Evolutionary conservation across 2,329 filamentous ascomycete species (phyloP).

Genomic region (Verticillium albo-atrum): DNA sequence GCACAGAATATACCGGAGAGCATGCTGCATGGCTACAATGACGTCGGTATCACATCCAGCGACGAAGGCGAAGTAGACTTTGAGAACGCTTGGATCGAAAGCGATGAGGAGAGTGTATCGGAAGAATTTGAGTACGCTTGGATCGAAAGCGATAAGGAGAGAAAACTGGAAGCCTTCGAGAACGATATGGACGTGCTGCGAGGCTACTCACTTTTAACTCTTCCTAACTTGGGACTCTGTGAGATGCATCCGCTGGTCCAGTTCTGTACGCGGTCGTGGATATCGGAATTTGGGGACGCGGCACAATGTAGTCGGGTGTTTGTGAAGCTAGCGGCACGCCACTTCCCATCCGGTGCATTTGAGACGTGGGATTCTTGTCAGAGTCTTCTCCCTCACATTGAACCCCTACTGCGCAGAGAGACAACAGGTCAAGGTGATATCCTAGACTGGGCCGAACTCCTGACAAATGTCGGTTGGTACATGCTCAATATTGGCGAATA

Average conservation of each 20-base stretch:
- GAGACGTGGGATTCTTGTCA: slow-evolving; percentile 5
- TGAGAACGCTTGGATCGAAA: no score
- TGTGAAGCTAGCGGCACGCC: slow-evolving; percentile 1
- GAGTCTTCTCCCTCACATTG: background rate
- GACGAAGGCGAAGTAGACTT: no score
- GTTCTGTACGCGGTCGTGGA: slow-evolving; percentile 16
- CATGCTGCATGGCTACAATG: background rate
- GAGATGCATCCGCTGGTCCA: slow-evolving; percentile 13
- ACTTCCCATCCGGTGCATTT: slow-evolving; percentile 9
- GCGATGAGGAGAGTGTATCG: no score
- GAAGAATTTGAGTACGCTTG: no score
- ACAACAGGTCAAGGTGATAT: background rate
- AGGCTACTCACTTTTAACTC: slow-evolving; percentile 29
- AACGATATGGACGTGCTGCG: slow-evolving; percentile 26
- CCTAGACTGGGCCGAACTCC: background rate
- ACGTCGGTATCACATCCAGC: no score
- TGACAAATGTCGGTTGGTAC: background rate
- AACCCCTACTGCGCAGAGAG: background rate
- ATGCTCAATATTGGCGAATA: background rate
- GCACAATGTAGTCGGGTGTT: slow-evolving; percentile 8
- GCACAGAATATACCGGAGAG: background rate
- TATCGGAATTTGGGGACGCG: slow-evolving; percentile 2
- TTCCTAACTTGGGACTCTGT: slow-evolving; percentile 19
- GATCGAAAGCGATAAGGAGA: no score
- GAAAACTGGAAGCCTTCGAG: background rate